Base-by-base conservation (phyloP, 257 asterid genomes). In the Solanum dulcamara region DNA sequence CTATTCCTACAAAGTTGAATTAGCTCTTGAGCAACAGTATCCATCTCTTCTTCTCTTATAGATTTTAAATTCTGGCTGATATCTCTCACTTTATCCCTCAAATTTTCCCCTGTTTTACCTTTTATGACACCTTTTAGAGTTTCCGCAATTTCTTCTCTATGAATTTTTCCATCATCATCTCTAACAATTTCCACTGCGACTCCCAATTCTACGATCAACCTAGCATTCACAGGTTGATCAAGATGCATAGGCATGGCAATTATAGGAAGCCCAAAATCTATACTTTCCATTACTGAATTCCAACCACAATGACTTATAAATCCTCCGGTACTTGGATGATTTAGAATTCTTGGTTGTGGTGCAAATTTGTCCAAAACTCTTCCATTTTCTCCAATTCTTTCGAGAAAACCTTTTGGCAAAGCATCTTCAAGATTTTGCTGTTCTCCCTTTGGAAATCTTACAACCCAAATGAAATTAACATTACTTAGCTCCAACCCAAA, bases 401-500 rank as follows among this genome's bases (percentile, higher is more conserved):
- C 88, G 0, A 87, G 77, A 81, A 86, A 90, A 32, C 93, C 91
- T 72, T 44, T 2, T 8, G 93, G 93, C 2, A 93, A 84, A 2
- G 83, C 86, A 6, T 91, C 91, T 24, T 88, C 86, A 1, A 87
- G 22, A 55, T n/a, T 32, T 37, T 4, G 50, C 22, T 86, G 83
- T 53, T 83, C 88, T 0, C 90, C 94, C 0, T 79, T 83, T 0
- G 93, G 90, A 38, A 88, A 92, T 75, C 97, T 83, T 0, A 88
- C 14, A 22, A 93, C 91, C 97, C 95, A 93, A 3, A 93, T 88
- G 86, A 92, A 93, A 68, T 84, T 91, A 22, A 70, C 93, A 2
- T 83, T 46, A 86, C 93, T 91, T 9, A 86, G 84, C 90, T 93
- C 97, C 85, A 93, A 80, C 3, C 90, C 94, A 4, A 86, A 55